Percentiles rank a stretch among this genome's conserved stretches.
Evolutionary conservation across 768 basidiomycete genomes (phyloP).

Genomic region (Russula earlei): DNA sequence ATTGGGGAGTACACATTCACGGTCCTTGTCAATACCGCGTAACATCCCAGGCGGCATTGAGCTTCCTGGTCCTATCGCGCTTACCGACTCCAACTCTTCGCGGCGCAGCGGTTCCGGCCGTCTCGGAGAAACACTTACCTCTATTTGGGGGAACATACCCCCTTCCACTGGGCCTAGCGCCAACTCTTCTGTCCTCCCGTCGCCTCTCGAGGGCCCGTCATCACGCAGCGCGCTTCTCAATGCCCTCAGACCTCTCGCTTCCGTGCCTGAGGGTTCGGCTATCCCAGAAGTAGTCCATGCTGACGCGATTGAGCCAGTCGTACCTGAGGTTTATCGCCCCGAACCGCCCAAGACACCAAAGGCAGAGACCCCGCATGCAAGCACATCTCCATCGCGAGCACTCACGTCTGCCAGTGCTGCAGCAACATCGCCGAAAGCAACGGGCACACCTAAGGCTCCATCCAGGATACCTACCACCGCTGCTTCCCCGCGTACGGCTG

Average conservation of each 20-base stretch:
- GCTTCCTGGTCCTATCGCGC: conserved; percentile 28
- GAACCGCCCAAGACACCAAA: conserved; percentile 16
- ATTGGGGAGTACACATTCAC: neutral
- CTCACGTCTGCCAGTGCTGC: neutral
- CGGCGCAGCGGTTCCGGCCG: conserved; percentile 32
- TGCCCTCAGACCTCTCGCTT: conserved; percentile 22
- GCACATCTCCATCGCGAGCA: conserved; percentile 4
- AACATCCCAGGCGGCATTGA: conserved; percentile 24
- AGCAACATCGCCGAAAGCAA: neutral
- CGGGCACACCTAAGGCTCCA: conserved; percentile 5
- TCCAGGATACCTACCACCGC: conserved; percentile 7
- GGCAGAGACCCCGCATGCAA: conserved; percentile 17
- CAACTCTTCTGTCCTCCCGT: conserved; percentile 12
- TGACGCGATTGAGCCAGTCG: neutral
- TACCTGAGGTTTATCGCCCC: conserved; percentile 10
- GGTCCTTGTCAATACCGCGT: conserved; percentile 12
- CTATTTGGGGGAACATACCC: conserved; percentile 37
- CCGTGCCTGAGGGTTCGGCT: conserved; percentile 17
- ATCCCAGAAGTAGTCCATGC: conserved; percentile 13
- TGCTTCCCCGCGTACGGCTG: conserved; percentile 5
- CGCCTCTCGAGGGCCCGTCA: conserved; percentile 26
- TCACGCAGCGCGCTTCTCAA: conserved; percentile 19
- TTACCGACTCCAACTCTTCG: conserved; percentile 26
- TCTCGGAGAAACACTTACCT: conserved; percentile 35
- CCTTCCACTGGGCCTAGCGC: conserved; percentile 16